These are phyloP conservation scores for Leishmania arabica DNA, from an alignment of 208 protist genomes.

Conservation along the genomic window DNA sequence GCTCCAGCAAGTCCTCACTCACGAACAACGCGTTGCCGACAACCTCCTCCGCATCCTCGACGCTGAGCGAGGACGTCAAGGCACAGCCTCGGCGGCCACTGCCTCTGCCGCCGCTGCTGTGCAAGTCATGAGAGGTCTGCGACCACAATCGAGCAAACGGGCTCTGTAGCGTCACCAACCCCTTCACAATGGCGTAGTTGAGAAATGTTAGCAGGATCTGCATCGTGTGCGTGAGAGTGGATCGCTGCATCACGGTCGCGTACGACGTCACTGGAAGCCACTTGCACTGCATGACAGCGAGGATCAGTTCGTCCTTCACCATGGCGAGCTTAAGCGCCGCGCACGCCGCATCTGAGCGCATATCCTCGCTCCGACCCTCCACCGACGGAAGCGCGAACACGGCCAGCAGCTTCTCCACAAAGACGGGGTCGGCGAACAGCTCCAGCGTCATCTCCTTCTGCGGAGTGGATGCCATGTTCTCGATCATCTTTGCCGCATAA, in stretches of 20 bases:
- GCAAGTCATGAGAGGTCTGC: conserved; percentile 18
- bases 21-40: conserved; percentile 27
- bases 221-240: conserved; percentile 47
- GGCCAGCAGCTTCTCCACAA: conserved; percentile 63
- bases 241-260: conserved; percentile 40
- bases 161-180: conserved; percentile 56
- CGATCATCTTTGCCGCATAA: conserved; percentile 89
- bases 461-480: conserved; percentile 84
- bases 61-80: conserved; percentile 27
- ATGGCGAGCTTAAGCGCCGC: conserved; percentile 78
- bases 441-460: conserved; percentile 51
- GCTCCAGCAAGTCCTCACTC: conserved; percentile 27
- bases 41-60: conserved; percentile 24
- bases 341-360: conserved; percentile 83
- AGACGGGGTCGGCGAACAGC: conserved; percentile 55
- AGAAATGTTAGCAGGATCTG: conserved; percentile 86
- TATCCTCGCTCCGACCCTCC: conserved; percentile 67
- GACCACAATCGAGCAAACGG: conserved; percentile 49
- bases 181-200: conserved; percentile 61
- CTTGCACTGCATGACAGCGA: conserved; percentile 50
- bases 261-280: conserved; percentile 56
- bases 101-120: conserved; percentile 25
- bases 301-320: conserved; percentile 64
- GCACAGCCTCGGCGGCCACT: conserved; percentile 7
- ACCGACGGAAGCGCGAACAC: conserved; percentile 57